These are phyloP conservation scores for Russula lepida DNA, from an alignment of 768 basidiomycete genomes.

Conservation along the genomic window DNA sequence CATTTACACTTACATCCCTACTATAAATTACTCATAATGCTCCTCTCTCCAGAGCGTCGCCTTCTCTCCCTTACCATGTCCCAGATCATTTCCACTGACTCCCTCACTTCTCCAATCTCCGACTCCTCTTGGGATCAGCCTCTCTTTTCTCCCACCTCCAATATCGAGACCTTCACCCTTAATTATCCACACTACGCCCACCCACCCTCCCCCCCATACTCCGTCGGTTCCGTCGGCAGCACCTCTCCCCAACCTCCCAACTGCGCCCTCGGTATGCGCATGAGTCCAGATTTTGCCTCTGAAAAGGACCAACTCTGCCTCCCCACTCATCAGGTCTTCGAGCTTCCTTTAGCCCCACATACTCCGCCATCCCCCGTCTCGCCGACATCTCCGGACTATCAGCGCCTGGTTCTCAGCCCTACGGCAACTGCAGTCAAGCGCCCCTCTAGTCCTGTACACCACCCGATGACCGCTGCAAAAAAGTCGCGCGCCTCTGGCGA, in stretches of 20 bases:
- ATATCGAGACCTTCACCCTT: conserved; percentile 27
- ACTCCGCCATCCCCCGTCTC: conserved; percentile 29
- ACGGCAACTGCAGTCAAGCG: conserved; percentile 21
- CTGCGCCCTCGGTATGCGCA: conserved; percentile 46
- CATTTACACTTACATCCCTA: conserved; percentile 11
- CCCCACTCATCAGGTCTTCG: conserved; percentile 68
- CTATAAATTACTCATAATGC: conserved; percentile 22
- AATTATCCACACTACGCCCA: conserved; percentile 22
- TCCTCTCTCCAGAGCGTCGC: conserved; percentile 22
- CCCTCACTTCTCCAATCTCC: conserved; percentile 46
- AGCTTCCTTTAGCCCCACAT: conserved; percentile 36
- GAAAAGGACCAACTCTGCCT: conserved; percentile 49
- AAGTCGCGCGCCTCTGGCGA: conserved; percentile 42
- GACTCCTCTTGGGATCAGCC: conserved; percentile 45
- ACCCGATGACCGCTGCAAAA: conserved; percentile 28
- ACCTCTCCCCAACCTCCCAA: conserved; percentile 25
- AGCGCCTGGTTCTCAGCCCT: conserved; percentile 14
- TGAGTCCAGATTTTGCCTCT: conserved; percentile 35
- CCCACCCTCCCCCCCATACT: conserved; percentile 35
- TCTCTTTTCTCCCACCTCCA: conserved; percentile 33
- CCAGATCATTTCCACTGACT: conserved; percentile 50
- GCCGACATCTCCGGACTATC: conserved; percentile 25
- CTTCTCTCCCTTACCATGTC: conserved; percentile 39
- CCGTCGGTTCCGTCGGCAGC: conserved; percentile 36
- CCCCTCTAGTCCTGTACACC: conserved; percentile 26